Percentiles rank a stretch among this genome's conserved stretches.
Conservation (phyloP, 257 asterid genomes). For the Nicotiana obtusifolia region DNA sequence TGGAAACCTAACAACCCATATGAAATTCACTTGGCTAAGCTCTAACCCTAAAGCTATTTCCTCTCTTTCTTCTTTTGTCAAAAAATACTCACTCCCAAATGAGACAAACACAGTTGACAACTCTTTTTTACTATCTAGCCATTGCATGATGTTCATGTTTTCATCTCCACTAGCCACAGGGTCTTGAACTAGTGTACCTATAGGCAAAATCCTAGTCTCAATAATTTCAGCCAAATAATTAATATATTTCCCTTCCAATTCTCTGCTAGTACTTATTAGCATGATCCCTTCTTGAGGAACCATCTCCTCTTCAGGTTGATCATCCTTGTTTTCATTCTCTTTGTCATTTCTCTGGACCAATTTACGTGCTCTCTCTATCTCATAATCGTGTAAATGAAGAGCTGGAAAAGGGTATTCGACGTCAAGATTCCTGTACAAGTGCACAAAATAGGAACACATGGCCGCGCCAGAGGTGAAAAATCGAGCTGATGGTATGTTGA, state of each 20-base stretch:
- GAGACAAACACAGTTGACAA: slow-evolving; percentile 32
- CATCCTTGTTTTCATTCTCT: background rate
- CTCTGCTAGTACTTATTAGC: slow-evolving; percentile 23
- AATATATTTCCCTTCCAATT: slow-evolving; percentile 23
- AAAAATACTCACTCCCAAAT: slow-evolving; percentile 39
- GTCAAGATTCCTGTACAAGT: slow-evolving; percentile 19
- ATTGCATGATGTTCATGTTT: slow-evolving; percentile 5
- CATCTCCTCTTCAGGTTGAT: background rate
- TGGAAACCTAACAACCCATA: slow-evolving; percentile 56
- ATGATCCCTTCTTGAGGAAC: background rate
- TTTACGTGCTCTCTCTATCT: slow-evolving; percentile 7
- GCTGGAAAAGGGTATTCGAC: slow-evolving; percentile 17
- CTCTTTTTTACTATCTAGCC: slow-evolving; percentile 29
- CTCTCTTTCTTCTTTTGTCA: slow-evolving; percentile 20
- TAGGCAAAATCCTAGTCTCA: slow-evolving; percentile 14
- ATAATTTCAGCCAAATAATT: slow-evolving; percentile 10
- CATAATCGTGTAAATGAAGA: slow-evolving; percentile 27
- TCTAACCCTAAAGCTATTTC: slow-evolving; percentile 39
- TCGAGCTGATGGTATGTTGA: slow-evolving; percentile 28
- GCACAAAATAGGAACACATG: slow-evolving; percentile 29
- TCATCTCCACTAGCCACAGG: slow-evolving; percentile 5
- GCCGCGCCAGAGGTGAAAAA: slow-evolving; percentile 36
- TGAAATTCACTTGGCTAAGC: slow-evolving; percentile 27
- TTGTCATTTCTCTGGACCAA: background rate
- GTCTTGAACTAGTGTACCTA: slow-evolving; percentile 32